Evolutionary conservation across 2,329 filamentous ascomycete species (phyloP), one percentile per base, ranked within the genome.

Genomic region (Alternaria longipes): DNA sequence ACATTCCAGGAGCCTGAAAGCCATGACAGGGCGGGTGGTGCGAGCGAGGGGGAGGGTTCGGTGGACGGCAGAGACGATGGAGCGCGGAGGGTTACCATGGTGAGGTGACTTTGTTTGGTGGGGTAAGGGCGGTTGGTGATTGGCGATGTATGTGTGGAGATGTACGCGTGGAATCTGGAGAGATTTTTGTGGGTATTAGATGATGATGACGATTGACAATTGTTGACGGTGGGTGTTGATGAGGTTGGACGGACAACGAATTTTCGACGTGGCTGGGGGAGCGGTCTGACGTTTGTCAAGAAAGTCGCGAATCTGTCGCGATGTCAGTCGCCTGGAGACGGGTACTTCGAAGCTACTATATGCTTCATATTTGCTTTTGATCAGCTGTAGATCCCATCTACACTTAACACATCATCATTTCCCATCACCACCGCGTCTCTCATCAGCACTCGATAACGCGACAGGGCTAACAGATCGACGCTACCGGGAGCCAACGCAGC

Each of bases 21-120:
- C 71, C 72, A 77, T 59, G 69, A 52, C 44, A 78, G 65, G 64
- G 86, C 81, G 2, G 77, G 77, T 2, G 74, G 63, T 32, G 66
- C 22, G 53, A 72, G 60, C 24, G 68, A 56, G 22, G 73, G 52
- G 18, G 66, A 55, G 20, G 64, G 22, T 24, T 63, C 36, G 18
- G 68, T 60, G 9, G 67, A 28, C 32, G 63, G 53, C 24, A 71
- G 69, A 60, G 62, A 64, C 20, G 73, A 74, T 36, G 75, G 75
- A 8, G 66, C 60, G 63, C 73, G 74, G 46, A 77, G 69, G 52
- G 64, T 70, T 34, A 66, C 64, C 62, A 69, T 68, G 49, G 49
- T 56, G 54, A 38, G 46, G 40, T 50, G 18, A 22, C 12, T 36
- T 45, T 18, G 51, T n/a, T 32, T 12, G 28, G 18, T 12, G 36